Conservation (phyloP, 2,329 filamentous ascomycete genomes). For the Rugonectria rugulosa region DNA sequence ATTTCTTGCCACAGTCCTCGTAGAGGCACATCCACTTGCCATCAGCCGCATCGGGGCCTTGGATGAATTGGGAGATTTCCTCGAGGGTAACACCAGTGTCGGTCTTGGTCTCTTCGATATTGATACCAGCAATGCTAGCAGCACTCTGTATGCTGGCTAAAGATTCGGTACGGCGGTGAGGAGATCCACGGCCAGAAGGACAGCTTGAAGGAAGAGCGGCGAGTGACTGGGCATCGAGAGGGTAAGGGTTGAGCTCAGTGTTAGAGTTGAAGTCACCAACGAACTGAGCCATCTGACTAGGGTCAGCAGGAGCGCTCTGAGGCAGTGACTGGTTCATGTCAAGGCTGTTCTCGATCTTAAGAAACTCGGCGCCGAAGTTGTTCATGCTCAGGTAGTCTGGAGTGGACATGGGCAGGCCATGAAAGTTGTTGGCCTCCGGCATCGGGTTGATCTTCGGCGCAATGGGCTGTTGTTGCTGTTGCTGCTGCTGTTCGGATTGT, state of each 20-base stretch:
- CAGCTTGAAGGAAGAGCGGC: conserved; percentile 25
- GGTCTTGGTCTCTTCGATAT: conserved; percentile 70
- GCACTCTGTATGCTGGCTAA: conserved; percentile 65
- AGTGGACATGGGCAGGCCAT: conserved; percentile 60
- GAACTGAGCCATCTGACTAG: conserved; percentile 55
- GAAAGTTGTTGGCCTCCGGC: conserved; percentile 55
- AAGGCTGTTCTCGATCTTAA: conserved; percentile 48
- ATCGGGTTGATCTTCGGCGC: conserved; percentile 60
- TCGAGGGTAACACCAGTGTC: conserved; percentile 88
- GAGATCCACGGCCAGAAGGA: conserved; percentile 35
- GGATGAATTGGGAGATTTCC: conserved; percentile 80
- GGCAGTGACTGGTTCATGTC: conserved; percentile 54
- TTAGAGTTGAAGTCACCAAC: conserved; percentile 53
- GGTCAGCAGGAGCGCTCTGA: conserved; percentile 61
- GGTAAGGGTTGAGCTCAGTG: conserved; percentile 48
- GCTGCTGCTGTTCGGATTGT: conserved; percentile 57
- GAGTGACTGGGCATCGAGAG: conserved; percentile 29
- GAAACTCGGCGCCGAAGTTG: conserved; percentile 54
- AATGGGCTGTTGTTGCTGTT: conserved; percentile 16
- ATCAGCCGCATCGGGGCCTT: conserved; percentile 74
- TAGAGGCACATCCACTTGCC: conserved; percentile 83
- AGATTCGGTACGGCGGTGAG: conserved; percentile 66
- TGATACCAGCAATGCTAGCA: conserved; percentile 67
- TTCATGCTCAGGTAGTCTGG: conserved; percentile 65
- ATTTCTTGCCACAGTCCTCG: conserved; percentile 83